A percentile compares a stretch with the other conserved stretches of the same genome.
phyloP scores from a whole-genome alignment of 768 basidiomycete species.

The Lanmaoa rubissima region DNA sequence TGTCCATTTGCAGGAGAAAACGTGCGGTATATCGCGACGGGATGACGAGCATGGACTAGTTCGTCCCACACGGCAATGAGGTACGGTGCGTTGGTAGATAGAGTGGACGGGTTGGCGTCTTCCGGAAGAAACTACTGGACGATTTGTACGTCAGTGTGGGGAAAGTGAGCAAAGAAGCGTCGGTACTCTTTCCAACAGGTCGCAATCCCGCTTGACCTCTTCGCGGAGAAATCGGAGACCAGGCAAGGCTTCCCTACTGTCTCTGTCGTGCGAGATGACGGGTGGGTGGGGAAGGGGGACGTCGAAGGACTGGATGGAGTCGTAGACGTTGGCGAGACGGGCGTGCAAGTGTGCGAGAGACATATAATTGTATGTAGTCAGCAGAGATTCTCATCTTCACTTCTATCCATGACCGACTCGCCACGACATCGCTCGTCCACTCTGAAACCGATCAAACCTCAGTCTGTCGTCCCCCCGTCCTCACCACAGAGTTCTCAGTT shows the following conservation, averaged over 20 bases:
- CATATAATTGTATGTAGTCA: neutral
- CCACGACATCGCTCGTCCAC: conserved; percentile 24
- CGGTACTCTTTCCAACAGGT: conserved; percentile 25
- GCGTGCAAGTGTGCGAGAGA: neutral
- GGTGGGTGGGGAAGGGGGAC: conserved; percentile 24
- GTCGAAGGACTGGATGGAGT: conserved; percentile 21
- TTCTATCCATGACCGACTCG: conserved; percentile 2
- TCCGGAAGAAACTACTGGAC: conserved; percentile 61
- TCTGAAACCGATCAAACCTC: conserved; percentile 4
- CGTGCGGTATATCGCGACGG: conserved; percentile 59
- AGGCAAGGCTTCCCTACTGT: conserved; percentile 27
- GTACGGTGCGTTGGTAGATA: conserved; percentile 74
- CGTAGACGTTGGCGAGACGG: neutral
- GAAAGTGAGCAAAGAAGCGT: neutral
- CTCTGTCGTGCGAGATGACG: conserved; percentile 24
- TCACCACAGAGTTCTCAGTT: neutral
- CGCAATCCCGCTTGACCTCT: conserved; percentile 43
- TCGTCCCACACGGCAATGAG: conserved; percentile 83
- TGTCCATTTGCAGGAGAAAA: conserved; percentile 29
- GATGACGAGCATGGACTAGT: conserved; percentile 56
- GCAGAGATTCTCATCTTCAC: neutral
- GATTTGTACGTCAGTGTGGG: conserved; percentile 3
- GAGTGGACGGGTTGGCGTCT: conserved; percentile 19
- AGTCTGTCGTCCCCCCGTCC: neutral
- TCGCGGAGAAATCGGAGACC: conserved; percentile 43